Evolutionary conservation across 805 yeast genomes (phyloP), one percentile per base, ranked within the genome.

Genomic region (Candida argentea): DNA sequence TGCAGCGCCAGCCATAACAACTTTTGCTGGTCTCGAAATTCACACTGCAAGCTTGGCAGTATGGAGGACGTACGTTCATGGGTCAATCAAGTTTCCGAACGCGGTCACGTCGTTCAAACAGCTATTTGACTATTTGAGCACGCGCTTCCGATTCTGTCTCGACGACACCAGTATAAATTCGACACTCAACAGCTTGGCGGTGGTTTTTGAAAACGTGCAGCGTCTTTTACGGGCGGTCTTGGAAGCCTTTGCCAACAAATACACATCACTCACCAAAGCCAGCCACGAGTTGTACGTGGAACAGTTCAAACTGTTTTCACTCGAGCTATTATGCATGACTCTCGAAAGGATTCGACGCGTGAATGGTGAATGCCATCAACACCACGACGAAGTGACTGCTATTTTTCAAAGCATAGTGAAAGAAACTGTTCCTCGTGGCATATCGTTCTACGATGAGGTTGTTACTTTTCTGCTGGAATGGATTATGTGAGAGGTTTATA

Each of bases 1-100:
- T 4, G 35, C 33, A 20, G 35, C 45, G 23, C 31, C 8, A 21
- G 23, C 17, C 20, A 16, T 5, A 27, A 25, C 8, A 20, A 23
- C 43, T 3, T 18, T 18, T 30, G 43, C 56, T 16, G 66, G 66
- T 1, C 33, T 60, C 14, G 38, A 35, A 3, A 47, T 61, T 10
- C 35, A 45, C 24, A 28, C 40, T 4, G 20, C 29, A 7, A 42
- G 46, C 4, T 31, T 57, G 17, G 44, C 42, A 15, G 35, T 54
- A 6, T 26, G 29, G 13, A 26, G 35, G 17, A 38, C 36, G 5
- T 31, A 30, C 26, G 22, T 32, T 8, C 16, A 24, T 5, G 28
- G 30, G 5, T 14, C 42, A 3, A 15, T 17, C 19, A 21, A 39
- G 3, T 35, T 48, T 13, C 18, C 34, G 13, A 22, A 27, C 12